Evolutionary conservation across 2,329 filamentous ascomycete species (phyloP), one percentile per base, ranked within the genome.

Genomic region (Leptographium galeiforme): DNA sequence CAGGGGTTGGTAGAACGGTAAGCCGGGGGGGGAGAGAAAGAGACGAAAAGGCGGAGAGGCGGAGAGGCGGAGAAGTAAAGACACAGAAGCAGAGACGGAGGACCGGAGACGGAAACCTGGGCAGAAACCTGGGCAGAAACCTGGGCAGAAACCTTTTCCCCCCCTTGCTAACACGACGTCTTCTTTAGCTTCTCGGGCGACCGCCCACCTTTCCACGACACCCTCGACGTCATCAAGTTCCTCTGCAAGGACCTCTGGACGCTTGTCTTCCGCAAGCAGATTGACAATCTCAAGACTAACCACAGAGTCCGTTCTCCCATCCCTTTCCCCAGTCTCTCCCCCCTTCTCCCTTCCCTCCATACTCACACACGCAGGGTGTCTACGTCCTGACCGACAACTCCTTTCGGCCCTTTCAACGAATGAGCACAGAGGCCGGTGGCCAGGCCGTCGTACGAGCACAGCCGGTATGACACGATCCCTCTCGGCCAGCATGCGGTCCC

Each of bases 211-310:
- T 94, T 96, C 65, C 87, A 85, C 57, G 89, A 95, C 62, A 90
- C 90, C 5, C 80, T 98, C 44, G 93, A 97, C 65, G 86, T 90
- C 50, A 98, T 98, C 67, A 98, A 98, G 68, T 97, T 98, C 64
- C 76, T 98, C 50, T 98, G 93, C 79, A 98, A 98, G 73, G 93
- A 98, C 67, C 76, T 98, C 46, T 98, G 93, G 93, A 89, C 82
- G 38, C 76, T 97, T 19, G 80, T 96, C 16, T 98, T 96, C 69
- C 79, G 87, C 66, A 98, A 98, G 70, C 94, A 97, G 68, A 88
- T 98, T 64, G 93, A 98, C 69, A 98, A 98, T 66, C 76, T 98
- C 48, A 98, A 98, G 71, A 98, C 93, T 10, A 98, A 98, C 65
- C 93, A 98, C 67, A 76, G 93, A 62, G 85, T 89, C 61, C 16